phyloP scores from a whole-genome alignment of 1,284 basidiomycete species.

The Anthracocystis panici-leucophaei region DNA sequence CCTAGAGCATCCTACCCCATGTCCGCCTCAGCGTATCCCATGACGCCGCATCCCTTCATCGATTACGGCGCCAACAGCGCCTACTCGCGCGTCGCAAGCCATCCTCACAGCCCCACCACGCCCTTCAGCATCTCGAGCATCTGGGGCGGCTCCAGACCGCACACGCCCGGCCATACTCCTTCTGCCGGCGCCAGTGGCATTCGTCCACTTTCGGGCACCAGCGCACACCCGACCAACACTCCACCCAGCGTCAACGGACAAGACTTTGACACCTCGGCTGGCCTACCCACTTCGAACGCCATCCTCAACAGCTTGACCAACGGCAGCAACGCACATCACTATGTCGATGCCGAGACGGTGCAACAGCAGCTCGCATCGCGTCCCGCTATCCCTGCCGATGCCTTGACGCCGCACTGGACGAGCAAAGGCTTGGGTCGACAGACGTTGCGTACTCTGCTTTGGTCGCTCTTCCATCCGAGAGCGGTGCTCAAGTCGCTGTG shows the following conservation, averaged over 20 bases:
- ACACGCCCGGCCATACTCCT: constrained; percentile 52
- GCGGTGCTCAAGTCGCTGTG: constrained; percentile 58
- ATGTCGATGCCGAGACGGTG: constrained; percentile 40
- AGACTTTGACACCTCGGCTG: constrained; percentile 31
- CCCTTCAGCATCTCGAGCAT: constrained; percentile 58
- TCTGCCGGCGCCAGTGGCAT: constrained; percentile 19
- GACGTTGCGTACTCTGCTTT: constrained; percentile 58
- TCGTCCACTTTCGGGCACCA: constrained; percentile 47
- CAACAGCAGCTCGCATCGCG: constrained; percentile 44
- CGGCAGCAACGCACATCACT: constrained; percentile 32
- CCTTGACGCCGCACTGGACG: constrained; percentile 64
- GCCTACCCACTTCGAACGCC: constrained; percentile 7
- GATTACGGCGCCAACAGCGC: constrained; percentile 55
- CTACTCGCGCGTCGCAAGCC: constrained; percentile 47
- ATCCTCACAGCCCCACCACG: constrained; percentile 54
- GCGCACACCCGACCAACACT: constrained; percentile 33
- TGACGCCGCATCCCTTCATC: constrained; percentile 66
- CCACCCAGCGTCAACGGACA: constrained; percentile 62
- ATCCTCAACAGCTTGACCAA: constrained; percentile 25
- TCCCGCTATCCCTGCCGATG: constrained; percentile 61
- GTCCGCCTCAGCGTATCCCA: constrained; percentile 38
- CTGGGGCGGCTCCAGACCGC: constrained; percentile 57
- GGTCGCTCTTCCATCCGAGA: constrained; percentile 61
- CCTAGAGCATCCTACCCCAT: constrained; percentile 36
- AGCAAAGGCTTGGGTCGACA: constrained; percentile 61